A percentile compares a stretch with the other conserved stretches of the same genome.
Conservation (phyloP, 2,329 filamentous ascomycete genomes). For the Penicillium freii region DNA sequence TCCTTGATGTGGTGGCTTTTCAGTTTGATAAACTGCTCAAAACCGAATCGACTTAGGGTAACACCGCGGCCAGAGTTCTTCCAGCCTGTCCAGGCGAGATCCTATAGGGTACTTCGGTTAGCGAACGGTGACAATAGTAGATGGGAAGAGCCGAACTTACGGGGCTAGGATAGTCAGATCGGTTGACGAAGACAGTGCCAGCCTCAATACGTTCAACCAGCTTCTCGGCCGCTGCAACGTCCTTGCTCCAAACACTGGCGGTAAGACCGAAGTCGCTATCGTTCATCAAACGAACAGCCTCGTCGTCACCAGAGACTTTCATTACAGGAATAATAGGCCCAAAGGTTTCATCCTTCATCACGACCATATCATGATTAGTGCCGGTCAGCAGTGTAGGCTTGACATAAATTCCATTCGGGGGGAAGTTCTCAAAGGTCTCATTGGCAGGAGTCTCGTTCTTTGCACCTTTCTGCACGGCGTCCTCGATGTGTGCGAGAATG, state of each 20-base stretch:
- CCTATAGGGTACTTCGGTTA: constrained; percentile 50
- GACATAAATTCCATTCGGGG: constrained; percentile 81
- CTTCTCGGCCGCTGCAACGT: constrained; percentile 70
- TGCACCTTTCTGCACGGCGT: constrained; percentile 80
- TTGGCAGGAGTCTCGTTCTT: constrained; percentile 82
- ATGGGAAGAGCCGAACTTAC: constrained; percentile 55
- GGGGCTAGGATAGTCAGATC: constrained; percentile 86
- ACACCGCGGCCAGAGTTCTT: constrained; percentile 94
- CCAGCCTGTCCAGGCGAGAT: constrained; percentile 96
- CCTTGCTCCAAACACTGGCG: constrained; percentile 96
- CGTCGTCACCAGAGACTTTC: constrained; percentile 76
- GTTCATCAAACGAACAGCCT: constrained; percentile 85
- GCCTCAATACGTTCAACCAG: constrained; percentile 81
- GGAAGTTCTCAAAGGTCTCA: constrained; percentile 68
- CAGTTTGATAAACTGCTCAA: constrained; percentile 92
- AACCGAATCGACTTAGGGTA: constrained; percentile 84
- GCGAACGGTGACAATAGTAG: not conserved
- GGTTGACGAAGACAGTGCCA: constrained; percentile 93
- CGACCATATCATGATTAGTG: constrained; percentile 76
- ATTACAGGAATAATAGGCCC: constrained; percentile 88
- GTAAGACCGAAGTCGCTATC: constrained; percentile 92
- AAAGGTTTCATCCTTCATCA: constrained; percentile 95
- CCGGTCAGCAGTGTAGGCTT: constrained; percentile 77
- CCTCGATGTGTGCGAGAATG: constrained; percentile 75
- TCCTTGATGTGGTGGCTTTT: constrained; percentile 96